Conservation (phyloP, 1,284 basidiomycete genomes). For the Boletus semigastroideus region DNA sequence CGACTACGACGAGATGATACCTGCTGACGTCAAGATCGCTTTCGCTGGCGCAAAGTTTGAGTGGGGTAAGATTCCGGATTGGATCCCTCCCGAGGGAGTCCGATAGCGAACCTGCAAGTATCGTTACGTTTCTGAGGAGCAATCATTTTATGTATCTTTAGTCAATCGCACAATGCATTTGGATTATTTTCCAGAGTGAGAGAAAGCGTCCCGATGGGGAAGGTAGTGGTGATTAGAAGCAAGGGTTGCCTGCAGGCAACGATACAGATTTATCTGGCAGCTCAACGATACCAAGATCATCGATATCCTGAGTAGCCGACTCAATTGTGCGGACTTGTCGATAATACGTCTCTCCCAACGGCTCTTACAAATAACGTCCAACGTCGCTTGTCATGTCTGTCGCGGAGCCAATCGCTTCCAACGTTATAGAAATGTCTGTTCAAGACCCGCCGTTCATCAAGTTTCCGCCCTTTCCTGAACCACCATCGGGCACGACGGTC, state of each 20-base stretch:
- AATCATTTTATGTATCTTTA: constrained; percentile 4
- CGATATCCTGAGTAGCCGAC: constrained; percentile 13
- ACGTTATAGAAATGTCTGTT: constrained; percentile 1
- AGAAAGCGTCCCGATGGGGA: constrained; percentile 11
- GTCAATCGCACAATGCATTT: neutral
- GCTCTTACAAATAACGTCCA: constrained; percentile 16
- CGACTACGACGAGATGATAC: constrained; percentile 57
- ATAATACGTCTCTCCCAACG: constrained; percentile 11
- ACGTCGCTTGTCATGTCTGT: constrained; percentile 17
- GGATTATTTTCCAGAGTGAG: neutral
- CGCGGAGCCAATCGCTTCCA: constrained; percentile 14
- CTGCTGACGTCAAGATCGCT: constrained; percentile 51
- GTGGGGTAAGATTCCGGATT: constrained; percentile 74
- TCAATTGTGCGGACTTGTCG: constrained; percentile 16
- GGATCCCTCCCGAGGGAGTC: constrained; percentile 73
- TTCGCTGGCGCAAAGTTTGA: constrained; percentile 65
- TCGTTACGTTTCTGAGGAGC: no score
- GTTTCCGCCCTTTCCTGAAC: constrained; percentile 63
- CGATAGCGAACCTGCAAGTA: constrained; percentile 31
- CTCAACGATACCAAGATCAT: constrained; percentile 7
- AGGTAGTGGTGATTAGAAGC: constrained; percentile 1
- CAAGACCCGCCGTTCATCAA: constrained; percentile 26
- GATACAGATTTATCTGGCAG: constrained; percentile 15
- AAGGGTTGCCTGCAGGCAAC: neutral
- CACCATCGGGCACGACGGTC: constrained; percentile 52